Conservation (phyloP, 1,139 yeast genomes). For the Petasospora rhodanensis region DNA sequence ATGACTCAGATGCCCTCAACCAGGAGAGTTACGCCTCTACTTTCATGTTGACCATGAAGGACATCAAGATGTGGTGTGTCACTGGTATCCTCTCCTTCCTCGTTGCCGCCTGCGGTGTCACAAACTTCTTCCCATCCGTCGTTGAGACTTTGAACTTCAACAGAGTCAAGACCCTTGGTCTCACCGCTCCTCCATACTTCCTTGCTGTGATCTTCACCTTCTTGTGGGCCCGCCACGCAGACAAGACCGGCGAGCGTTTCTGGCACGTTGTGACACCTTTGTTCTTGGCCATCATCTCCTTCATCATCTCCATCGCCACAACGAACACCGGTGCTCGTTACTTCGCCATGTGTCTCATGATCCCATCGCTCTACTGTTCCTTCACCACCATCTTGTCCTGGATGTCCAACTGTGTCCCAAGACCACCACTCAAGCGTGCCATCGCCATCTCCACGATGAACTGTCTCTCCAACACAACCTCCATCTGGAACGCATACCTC, state of each 20-base stretch:
- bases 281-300: constrained; percentile 40
- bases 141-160: constrained; percentile 49
- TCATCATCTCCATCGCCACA: constrained; percentile 51
- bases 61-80: constrained; percentile 43
- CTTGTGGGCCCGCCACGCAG: constrained; percentile 55
- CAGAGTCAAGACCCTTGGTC: constrained; percentile 45
- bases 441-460: constrained; percentile 49
- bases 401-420: constrained; percentile 44
- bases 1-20: constrained; percentile 44
- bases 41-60: constrained; percentile 38
- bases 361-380: constrained; percentile 53
- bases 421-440: constrained; percentile 53
- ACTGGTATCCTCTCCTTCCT: constrained; percentile 44
- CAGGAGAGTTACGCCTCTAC: constrained; percentile 36
- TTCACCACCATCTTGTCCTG: constrained; percentile 53
- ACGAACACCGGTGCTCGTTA: constrained; percentile 55
- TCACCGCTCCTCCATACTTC: constrained; percentile 60
- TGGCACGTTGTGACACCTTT: constrained; percentile 48
- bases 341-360: constrained; percentile 59
- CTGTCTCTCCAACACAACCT: constrained; percentile 47
- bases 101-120: constrained; percentile 55
- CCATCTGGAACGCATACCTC: constrained; percentile 50
- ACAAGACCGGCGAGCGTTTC: constrained; percentile 52
- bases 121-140: constrained; percentile 59
- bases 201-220: constrained; percentile 51